A percentile compares a stretch with the other conserved stretches of the same genome.
Conservation (phyloP, 352 stramenopile species). For the Phytopythium aichiense region DNA sequence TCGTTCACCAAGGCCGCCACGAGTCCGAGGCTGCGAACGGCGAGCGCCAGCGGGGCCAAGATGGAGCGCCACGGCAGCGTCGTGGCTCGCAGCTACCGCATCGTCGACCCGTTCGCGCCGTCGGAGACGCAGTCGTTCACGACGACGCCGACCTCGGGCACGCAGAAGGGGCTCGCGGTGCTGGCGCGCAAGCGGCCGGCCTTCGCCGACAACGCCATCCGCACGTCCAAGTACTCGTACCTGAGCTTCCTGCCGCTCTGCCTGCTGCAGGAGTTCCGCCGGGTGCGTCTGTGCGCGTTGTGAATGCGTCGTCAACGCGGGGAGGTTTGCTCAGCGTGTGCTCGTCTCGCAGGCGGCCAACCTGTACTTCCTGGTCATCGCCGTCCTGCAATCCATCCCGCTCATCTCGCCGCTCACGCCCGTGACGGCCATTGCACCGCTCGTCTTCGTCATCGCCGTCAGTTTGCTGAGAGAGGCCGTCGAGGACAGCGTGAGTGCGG, state of each 20-base stretch:
- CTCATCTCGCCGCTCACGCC: slow-evolving; percentile 67
- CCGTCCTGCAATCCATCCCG: slow-evolving; percentile 89
- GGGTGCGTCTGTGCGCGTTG: slow-evolving; percentile 22
- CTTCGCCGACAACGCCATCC: slow-evolving; percentile 78
- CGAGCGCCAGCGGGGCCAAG: not conserved
- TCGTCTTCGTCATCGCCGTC: slow-evolving; percentile 81
- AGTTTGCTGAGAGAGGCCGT: slow-evolving; percentile 74
- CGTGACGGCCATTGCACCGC: slow-evolving; percentile 69
- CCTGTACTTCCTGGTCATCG: slow-evolving; percentile 93
- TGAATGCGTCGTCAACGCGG: slow-evolving; percentile 11
- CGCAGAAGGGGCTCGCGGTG: not conserved
- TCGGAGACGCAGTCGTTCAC: slow-evolving; percentile 14
- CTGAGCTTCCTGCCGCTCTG: slow-evolving; percentile 69
- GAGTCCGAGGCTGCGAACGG: not conserved
- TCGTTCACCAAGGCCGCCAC: not conserved
- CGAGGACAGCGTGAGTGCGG: slow-evolving; percentile 58
- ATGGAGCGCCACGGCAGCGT: slow-evolving; percentile 23
- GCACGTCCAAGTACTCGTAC: slow-evolving; percentile 90
- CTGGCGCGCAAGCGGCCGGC: slow-evolving; percentile 44
- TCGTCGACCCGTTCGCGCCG: slow-evolving; percentile 65
- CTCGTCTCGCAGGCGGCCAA: slow-evolving; percentile 88
- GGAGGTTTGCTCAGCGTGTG: slow-evolving; percentile 16
- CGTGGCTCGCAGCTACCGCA: slow-evolving; percentile 29
- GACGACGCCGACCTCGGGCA: not conserved
- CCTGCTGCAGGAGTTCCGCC: slow-evolving; percentile 82